Evolutionary conservation across 2,329 filamentous ascomycete genomes (phyloP), one percentile per base, ranked within the genome.

Genomic region (Sordariomycetes sp.): DNA sequence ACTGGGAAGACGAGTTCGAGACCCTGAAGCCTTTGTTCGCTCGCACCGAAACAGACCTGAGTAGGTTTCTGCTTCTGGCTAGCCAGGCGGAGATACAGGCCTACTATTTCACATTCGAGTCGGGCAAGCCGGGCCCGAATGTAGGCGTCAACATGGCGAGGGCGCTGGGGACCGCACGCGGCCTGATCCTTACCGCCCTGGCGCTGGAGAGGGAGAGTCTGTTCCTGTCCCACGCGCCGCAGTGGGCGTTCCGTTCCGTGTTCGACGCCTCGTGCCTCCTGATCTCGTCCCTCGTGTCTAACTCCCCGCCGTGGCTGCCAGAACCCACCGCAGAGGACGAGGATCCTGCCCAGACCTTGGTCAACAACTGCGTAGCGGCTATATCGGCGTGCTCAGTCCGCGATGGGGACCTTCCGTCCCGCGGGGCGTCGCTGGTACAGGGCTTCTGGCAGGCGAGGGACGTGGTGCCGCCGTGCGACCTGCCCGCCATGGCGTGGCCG

Each of bases 1-100:
- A 63, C 17, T 63, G 72, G 45, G 69, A 73, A 44, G 63, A 69
- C 27, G 70, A 75, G 40, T 66, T 71, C 43, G 62, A 66, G 33
- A 57, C 58, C n/a, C 48, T 71, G 3, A 61, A 61, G 36, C 56
- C 63, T 4, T 46, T 66, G 2, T 51, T 71, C n/a, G 59, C 60
- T 21, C 60, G 58, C n/a, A 33, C 20, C 15, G 4, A 14, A 4
- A 44, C 42, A 68, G 68, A 70, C 25, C 48, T 68, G 16, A 63
- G 68, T 34, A 55, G 61, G 12, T 68, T 72, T 44, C 64, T 66
- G 32, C 50, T 68, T 8, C 48, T 72, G 4, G 57, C 67, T 1
- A 63, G 68, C 2, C 58, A 65, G 16, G 57, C 72, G n/a, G 69
- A 75, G 36, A 59, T 74, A 8, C 69, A 75, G 40, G 51, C 57